phyloP scores from a whole-genome alignment of 306 rosid species.

The Dryas octopetala region DNA sequence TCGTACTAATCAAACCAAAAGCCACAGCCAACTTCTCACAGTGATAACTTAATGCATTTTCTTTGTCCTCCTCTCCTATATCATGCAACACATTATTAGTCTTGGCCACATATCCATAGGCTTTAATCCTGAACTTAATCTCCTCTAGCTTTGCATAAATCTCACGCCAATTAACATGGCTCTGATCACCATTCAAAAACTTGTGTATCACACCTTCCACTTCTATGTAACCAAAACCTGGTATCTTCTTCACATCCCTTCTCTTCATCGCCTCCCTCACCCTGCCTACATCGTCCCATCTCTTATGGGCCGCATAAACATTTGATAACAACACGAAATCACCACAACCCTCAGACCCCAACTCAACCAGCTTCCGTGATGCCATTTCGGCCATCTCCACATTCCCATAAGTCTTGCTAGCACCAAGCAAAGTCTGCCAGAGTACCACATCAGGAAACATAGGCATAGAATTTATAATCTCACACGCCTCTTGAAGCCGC shows the following conservation, averaged over 20 bases:
- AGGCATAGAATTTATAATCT: slow-evolving; percentile 58
- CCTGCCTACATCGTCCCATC: slow-evolving; percentile 86
- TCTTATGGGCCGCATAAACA: slow-evolving; percentile 67
- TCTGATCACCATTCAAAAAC: slow-evolving; percentile 72
- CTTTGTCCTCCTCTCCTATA: slow-evolving; percentile 92
- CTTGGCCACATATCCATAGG: slow-evolving; percentile 60
- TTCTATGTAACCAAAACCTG: slow-evolving; percentile 78
- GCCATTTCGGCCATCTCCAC: slow-evolving; percentile 85
- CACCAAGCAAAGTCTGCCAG: slow-evolving; percentile 93
- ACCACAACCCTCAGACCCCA: slow-evolving; percentile 82
- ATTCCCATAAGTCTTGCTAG: slow-evolving; percentile 75
- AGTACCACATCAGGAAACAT: slow-evolving; percentile 68
- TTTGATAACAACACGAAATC: slow-evolving; percentile 87
- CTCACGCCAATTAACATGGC: slow-evolving; percentile 51
- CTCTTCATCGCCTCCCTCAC: slow-evolving; percentile 70
- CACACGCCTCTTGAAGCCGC: slow-evolving; percentile 67
- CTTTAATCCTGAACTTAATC: slow-evolving; percentile 60
- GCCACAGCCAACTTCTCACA: slow-evolving; percentile 93
- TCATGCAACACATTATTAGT: slow-evolving; percentile 82
- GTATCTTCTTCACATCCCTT: slow-evolving; percentile 78
- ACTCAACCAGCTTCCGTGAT: slow-evolving; percentile 61
- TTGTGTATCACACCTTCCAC: slow-evolving; percentile 60
- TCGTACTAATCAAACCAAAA: slow-evolving; percentile 70
- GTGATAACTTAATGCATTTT: slow-evolving; percentile 71
- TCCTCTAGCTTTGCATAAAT: slow-evolving; percentile 83